Conservation (phyloP, 805 yeast species). For the Scheffersomyces ergatensis region DNA sequence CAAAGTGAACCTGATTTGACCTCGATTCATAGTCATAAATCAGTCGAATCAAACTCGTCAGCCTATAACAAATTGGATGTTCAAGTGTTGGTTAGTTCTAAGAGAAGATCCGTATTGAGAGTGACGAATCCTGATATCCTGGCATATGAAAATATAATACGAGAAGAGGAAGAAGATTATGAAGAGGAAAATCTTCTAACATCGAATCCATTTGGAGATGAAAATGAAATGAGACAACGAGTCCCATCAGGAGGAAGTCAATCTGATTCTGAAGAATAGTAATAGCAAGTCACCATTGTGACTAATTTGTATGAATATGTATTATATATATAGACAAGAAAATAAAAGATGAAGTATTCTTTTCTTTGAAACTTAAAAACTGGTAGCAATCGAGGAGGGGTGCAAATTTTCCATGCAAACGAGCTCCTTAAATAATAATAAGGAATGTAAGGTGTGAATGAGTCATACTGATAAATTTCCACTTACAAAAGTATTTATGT, state of each 20-base stretch:
- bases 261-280: background rate
- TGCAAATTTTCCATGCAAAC: too few relatives aligned
- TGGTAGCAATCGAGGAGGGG: too few relatives aligned
- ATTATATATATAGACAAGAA: too few relatives aligned
- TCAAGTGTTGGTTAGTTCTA: slow-evolving; percentile 68
- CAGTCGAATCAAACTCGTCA: slow-evolving; percentile 24
- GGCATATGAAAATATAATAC: slow-evolving; percentile 2
- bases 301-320: too few relatives aligned
- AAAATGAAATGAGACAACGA: background rate
- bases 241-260: background rate
- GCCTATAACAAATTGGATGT: slow-evolving; percentile 57
- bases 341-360: too few relatives aligned
- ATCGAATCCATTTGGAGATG: background rate
- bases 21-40: slow-evolving; percentile 12
- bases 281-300: too few relatives aligned
- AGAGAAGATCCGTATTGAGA: slow-evolving; percentile 56
- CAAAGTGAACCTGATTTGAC: background rate
- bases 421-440: too few relatives aligned
- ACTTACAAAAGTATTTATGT: too few relatives aligned
- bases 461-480: too few relatives aligned
- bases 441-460: too few relatives aligned
- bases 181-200: slow-evolving; percentile 1
- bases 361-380: too few relatives aligned
- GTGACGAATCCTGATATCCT: slow-evolving; percentile 56
- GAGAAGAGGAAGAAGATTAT: slow-evolving; percentile 5